Evolutionary conservation across 2,329 filamentous ascomycete genomes (phyloP).

Genomic region (Penicillium thymicola): DNA sequence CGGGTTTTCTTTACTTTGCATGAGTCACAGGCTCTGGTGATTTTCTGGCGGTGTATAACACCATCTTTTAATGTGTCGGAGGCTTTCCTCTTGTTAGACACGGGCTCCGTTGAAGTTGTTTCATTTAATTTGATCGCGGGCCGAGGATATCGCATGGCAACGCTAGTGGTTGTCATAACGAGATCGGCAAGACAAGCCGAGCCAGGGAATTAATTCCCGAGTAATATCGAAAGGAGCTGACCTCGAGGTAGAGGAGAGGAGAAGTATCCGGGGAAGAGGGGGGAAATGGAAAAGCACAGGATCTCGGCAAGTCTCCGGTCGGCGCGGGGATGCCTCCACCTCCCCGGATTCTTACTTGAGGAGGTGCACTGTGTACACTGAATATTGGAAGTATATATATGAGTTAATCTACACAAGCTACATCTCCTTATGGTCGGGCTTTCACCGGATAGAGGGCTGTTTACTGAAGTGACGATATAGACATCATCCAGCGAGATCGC

Average conservation of each 20-base stretch:
- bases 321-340: slow-evolving; percentile 12
- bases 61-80: slow-evolving; percentile 21
- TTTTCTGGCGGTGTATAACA: slow-evolving; percentile 32
- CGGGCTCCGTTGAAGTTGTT: background rate
- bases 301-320: slow-evolving; percentile 9
- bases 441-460: background rate
- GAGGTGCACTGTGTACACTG: too few relatives aligned
- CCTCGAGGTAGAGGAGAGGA: slow-evolving; percentile 1
- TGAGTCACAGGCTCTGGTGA: slow-evolving; percentile 39
- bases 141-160: slow-evolving; percentile 11
- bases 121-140: slow-evolving; percentile 4
- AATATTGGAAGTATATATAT: background rate
- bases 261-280: slow-evolving; percentile 14
- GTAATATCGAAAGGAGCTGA: background rate
- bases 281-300: slow-evolving; percentile 1
- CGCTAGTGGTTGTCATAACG: slow-evolving; percentile 14
- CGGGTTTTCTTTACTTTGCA: slow-evolving; percentile 41
- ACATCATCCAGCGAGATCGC: background rate
- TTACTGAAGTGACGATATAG: background rate
- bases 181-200: slow-evolving; percentile 9
- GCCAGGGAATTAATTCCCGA: background rate
- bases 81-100: slow-evolving; percentile 29
- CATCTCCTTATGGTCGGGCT: background rate
- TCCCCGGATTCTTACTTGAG: slow-evolving; percentile 7
- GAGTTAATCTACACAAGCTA: background rate